These are phyloP conservation scores for Flaveria sonorensis DNA, from an alignment of 129 eudicot species.

Conservation along the genomic window DNA sequence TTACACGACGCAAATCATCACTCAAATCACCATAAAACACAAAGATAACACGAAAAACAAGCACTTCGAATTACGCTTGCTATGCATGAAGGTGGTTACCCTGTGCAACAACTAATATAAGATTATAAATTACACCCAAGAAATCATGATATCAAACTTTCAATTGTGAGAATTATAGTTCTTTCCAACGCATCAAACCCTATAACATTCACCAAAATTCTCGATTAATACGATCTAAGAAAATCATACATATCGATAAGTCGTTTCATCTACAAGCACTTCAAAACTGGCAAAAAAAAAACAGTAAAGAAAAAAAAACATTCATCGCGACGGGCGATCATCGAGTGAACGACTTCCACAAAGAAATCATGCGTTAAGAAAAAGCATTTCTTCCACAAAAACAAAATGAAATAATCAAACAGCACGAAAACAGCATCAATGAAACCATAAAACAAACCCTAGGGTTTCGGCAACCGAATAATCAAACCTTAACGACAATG, in stretches of 20 bases:
- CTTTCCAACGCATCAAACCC: conserved; percentile 6
- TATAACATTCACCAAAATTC: not conserved
- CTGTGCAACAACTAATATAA: not conserved
- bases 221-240: not conserved
- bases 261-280: not conserved
- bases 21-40: conserved; percentile 1
- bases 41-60: not conserved
- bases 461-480: conserved; percentile 22
- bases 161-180: not conserved
- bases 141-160: not conserved
- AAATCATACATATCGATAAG: not conserved
- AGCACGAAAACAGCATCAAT: too few species aligned
- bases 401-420: too few species aligned
- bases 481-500: conserved; percentile 28
- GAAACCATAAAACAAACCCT: not conserved
- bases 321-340: conserved; percentile 17
- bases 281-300: too few species aligned
- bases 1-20: conserved; percentile 1
- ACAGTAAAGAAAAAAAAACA: not conserved
- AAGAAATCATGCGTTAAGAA: too few species aligned
- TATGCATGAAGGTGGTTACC: not conserved
- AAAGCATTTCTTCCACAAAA: too few species aligned
- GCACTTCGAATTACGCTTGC: not conserved
- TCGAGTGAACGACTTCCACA: not conserved
- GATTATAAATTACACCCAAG: not conserved